Conservation (phyloP, 352 stramenopile genomes). For the Globisporangium paroecandrum region DNA sequence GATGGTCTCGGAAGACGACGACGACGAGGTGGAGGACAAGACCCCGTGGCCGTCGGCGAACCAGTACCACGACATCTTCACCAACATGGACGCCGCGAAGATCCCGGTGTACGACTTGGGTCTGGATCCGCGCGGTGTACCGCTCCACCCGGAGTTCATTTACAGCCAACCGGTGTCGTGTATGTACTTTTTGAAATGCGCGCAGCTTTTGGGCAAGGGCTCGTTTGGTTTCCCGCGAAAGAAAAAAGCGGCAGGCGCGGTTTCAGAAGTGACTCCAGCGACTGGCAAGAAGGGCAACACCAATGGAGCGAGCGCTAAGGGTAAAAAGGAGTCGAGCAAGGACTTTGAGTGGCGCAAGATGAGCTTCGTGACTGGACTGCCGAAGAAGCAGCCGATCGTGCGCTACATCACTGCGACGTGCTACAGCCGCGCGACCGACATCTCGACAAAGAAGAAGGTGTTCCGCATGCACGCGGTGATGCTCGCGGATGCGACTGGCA, state of each 20-base stretch:
- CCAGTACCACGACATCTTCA: constrained; percentile 61
- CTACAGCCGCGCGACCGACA: constrained; percentile 56
- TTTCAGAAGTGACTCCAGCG: constrained; percentile 9
- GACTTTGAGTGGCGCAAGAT: constrained; percentile 83
- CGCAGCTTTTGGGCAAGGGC: constrained; percentile 51
- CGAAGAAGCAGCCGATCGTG: constrained; percentile 70
- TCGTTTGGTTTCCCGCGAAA: constrained; percentile 73
- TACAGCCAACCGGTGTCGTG: constrained; percentile 70
- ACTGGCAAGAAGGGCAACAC: constrained; percentile 19
- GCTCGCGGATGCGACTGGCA: constrained; percentile 47
- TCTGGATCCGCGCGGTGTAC: constrained; percentile 65
- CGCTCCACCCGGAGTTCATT: constrained; percentile 72
- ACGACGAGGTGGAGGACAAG: constrained; percentile 58
- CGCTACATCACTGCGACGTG: constrained; percentile 78
- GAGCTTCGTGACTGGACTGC: constrained; percentile 75
- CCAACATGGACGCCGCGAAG: constrained; percentile 25
- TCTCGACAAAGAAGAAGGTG: constrained; percentile 67
- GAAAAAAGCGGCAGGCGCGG: constrained; percentile 32
- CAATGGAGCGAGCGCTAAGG: constrained; percentile 22
- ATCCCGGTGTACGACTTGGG: constrained; percentile 72
- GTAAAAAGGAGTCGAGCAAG: constrained; percentile 55
- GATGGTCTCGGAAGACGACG: constrained; percentile 25
- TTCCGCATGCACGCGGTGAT: constrained; percentile 82
- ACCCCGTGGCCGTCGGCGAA: constrained; percentile 70
- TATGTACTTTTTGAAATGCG: constrained; percentile 77